Evolutionary conservation across 805 yeast species (phyloP).

Genomic region (Saturnispora diversa): DNA sequence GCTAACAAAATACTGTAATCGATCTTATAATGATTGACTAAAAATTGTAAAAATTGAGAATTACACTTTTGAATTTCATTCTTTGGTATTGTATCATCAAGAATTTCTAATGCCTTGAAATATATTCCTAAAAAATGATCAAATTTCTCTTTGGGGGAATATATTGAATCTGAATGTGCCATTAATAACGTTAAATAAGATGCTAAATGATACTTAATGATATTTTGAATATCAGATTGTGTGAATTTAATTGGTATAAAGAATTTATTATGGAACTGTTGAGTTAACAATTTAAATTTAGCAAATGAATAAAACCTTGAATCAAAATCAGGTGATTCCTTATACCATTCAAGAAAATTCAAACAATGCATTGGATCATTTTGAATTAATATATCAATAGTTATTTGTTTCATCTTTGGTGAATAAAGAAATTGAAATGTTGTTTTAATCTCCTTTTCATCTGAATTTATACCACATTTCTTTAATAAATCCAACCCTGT

Average conservation of each 20-base stretch:
- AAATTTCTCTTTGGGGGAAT: constrained; percentile 6
- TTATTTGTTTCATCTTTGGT: constrained; percentile 17
- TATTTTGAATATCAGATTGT: neutral
- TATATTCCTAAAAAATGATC: constrained; percentile 15
- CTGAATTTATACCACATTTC: neutral
- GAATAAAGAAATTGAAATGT: constrained; percentile 14
- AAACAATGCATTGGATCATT: constrained; percentile 17
- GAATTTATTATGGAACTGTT: constrained; percentile 4
- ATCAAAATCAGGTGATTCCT: constrained; percentile 2
- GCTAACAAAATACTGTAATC: constrained; percentile 9
- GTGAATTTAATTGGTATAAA: constrained; percentile 6
- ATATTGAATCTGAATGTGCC: constrained; percentile 2
- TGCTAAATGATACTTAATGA: neutral
- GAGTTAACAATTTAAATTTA: constrained; percentile 7
- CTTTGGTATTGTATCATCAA: neutral
- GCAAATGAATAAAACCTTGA: constrained; percentile 4
- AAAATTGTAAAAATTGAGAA: constrained; percentile 10
- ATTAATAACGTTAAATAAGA: constrained; percentile 1
- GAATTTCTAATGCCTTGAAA: constrained; percentile 12
- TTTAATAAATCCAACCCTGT: neutral
- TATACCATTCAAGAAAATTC: constrained; percentile 9
- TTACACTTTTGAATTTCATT: constrained; percentile 12
- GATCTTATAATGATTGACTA: constrained; percentile 9
- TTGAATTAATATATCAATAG: constrained; percentile 17
- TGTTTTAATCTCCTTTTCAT: neutral